Percentiles rank a stretch among this genome's conserved stretches.
Evolutionary conservation across 768 basidiomycete genomes (phyloP).

Genomic region (Mycena indigotica): DNA sequence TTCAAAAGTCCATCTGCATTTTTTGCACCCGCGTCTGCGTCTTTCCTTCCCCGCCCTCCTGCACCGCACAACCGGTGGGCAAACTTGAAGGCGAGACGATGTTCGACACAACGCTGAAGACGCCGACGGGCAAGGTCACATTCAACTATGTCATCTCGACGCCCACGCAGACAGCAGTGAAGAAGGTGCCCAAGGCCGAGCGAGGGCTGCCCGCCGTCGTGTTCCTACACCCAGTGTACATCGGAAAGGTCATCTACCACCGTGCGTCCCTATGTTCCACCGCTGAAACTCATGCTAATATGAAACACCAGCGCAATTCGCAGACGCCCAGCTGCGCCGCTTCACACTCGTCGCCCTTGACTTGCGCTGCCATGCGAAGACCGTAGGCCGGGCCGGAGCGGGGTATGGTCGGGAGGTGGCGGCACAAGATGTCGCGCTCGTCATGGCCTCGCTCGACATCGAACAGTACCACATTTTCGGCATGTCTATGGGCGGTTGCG

Average conservation of each 20-base stretch:
- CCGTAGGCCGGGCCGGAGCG: conserved; percentile 7
- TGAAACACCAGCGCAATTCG: conserved; percentile 16
- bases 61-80: no score
- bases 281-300: neutral
- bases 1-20: no score
- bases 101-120: conserved; percentile 11
- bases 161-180: conserved; percentile 9
- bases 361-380: conserved; percentile 18
- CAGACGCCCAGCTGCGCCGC: conserved; percentile 14
- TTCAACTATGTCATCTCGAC: conserved; percentile 21
- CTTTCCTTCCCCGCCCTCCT: no score
- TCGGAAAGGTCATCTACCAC: conserved; percentile 20
- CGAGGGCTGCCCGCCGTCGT: conserved; percentile 17
- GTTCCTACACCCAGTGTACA: conserved; percentile 24
- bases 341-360: conserved; percentile 25
- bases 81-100: no score
- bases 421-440: conserved; percentile 15
- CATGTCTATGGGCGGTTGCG: conserved; percentile 23
- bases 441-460: conserved; percentile 22
- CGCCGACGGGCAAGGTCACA: conserved; percentile 9
- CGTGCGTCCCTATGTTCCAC: no score
- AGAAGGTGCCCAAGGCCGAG: conserved; percentile 5
- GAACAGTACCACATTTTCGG: conserved; percentile 22
- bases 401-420: conserved; percentile 21
- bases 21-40: no score